Evolutionary conservation across 805 yeast genomes (phyloP), one percentile per base, ranked within the genome.

Genomic region (Alloascoidea hylecoeti): DNA sequence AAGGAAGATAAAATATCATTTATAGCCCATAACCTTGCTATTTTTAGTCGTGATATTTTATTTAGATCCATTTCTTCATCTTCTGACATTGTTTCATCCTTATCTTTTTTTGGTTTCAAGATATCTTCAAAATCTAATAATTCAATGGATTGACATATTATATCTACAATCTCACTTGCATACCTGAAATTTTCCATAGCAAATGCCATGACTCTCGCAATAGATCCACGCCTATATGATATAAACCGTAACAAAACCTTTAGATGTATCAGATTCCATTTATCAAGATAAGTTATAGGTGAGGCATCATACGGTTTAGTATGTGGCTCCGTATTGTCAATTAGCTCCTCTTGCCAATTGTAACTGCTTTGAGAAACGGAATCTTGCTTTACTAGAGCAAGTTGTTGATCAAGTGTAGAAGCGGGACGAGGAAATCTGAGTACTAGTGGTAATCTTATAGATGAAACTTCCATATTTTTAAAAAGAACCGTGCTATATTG

Each of bases 191-290:
- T 43, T 15, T 42, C 45, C 14, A 51, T 38, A 12, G 51, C 52
- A 43, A 52, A 51, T 17, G 48, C 55, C 50, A 48, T 50, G 13
- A 49, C 43, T 9, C 55, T 41, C 5, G 56, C 56, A 13, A 51
- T 48, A 4, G 50, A 40, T 5, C 53, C 55, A 16, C 56, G 42
- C 6, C 50, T 41, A 38, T 39, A 38, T 16, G 52, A 41, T n/a
- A 44, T 40, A 37, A 48, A 44, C 38, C 44, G 48, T 17, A 50
- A 40, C 15, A 51, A 46, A 16, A 50, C 36, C 17, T 37, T 38
- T 35, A 51, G 39, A 35, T 50, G 55, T 18, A 34, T 14, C 34
- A 9, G 9, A 32, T 9, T 9, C 9, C 15, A 32, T 9, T 9
- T n/a, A 15, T 9, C 34, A 32, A 32, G 34, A n/a, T n/a, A 14